Base-by-base conservation (phyloP, 805 yeast species). In the Suhomyces emberorum region DNA sequence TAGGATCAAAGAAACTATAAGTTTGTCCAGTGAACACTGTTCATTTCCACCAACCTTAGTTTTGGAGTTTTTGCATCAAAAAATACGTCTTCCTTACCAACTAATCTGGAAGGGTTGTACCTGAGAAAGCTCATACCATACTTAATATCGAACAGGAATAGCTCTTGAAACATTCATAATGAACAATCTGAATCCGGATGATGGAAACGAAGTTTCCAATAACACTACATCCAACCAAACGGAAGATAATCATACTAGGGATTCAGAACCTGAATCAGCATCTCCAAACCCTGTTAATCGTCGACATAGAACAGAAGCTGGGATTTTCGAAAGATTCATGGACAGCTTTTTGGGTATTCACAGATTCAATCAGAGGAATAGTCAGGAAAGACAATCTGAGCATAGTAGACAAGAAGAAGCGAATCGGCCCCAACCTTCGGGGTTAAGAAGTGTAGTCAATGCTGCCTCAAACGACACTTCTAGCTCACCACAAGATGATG, bases 301-400 rank as follows among this genome's bases (percentile, higher is more conserved):
- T 20, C 24, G 25, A 4, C 42, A 35, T 19, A 24, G 43, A 24
- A 15, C 38, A 16, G 42, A 38, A 21, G 26, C 28, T 18, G 49
- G 57, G 3, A 35, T 55, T 11, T 55, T 55, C 37, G 58, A 54
- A 27, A 36, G 60, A 14, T 44, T 54, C 27, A 51, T 54, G 48
- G 59, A 51, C 39, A 50, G 43, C 18, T 40, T 54, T 15, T 40
- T 47, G 17, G 53, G 55, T 7, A 24, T 34, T 7, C 25, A 23
- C 21, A 25, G 39, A 4, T 26, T 14, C 11, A 7, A 26, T 7
- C 29, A 26, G 6, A 15, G 29, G 12, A 5, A 4, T 6, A n/a
- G 17, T 4, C 15, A 26, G 7, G 29, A 26, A 4, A n/a, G 14
- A 9, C 7, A 14, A 7, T 11, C 14, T n/a, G n/a, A 7, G 8